A percentile compares a stretch with the other conserved stretches of the same genome.
Conservation (phyloP, 306 rosid species). For the Adenanthera pavonina region DNA sequence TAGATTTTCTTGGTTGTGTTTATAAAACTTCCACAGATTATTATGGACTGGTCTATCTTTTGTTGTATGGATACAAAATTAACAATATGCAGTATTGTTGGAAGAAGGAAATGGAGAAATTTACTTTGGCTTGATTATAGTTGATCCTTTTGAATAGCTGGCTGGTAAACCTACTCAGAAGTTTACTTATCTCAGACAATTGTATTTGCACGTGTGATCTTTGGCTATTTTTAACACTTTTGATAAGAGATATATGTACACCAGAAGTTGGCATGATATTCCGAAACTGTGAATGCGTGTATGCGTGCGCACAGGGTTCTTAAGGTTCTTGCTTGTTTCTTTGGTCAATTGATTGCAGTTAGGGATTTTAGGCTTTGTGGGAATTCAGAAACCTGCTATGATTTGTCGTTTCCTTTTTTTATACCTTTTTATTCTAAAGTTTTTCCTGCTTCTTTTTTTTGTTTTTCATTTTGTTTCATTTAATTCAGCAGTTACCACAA, state of each 20-base stretch:
- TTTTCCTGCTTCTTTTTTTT: background rate
- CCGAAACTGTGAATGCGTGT: background rate
- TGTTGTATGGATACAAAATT: slow-evolving; percentile 31
- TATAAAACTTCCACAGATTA: slow-evolving; percentile 39
- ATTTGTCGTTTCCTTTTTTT: background rate
- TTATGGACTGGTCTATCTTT: slow-evolving; percentile 38
- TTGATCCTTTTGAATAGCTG: slow-evolving; percentile 32
- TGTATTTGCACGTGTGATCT: slow-evolving; percentile 39
- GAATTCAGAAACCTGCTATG: slow-evolving; percentile 24
- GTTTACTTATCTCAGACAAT: slow-evolving; percentile 32
- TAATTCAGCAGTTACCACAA: slow-evolving; percentile 36
- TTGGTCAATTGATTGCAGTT: slow-evolving; percentile 38
- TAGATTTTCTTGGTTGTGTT: slow-evolving; percentile 39
- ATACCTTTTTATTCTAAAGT: background rate
- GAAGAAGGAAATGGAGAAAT: slow-evolving; percentile 24
- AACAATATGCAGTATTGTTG: slow-evolving; percentile 5
- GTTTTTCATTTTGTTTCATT: background rate
- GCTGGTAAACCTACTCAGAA: slow-evolving; percentile 30
- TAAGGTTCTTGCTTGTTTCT: slow-evolving; percentile 32
- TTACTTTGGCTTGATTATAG: slow-evolving; percentile 36
- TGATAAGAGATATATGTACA: background rate
- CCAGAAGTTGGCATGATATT: background rate
- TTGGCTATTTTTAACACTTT: slow-evolving; percentile 14
- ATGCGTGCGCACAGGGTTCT: background rate
- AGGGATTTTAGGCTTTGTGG: slow-evolving; percentile 29